These are phyloP conservation scores for Albatrellus ellisii DNA, from an alignment of 768 basidiomycete genomes.

Conservation along the genomic window DNA sequence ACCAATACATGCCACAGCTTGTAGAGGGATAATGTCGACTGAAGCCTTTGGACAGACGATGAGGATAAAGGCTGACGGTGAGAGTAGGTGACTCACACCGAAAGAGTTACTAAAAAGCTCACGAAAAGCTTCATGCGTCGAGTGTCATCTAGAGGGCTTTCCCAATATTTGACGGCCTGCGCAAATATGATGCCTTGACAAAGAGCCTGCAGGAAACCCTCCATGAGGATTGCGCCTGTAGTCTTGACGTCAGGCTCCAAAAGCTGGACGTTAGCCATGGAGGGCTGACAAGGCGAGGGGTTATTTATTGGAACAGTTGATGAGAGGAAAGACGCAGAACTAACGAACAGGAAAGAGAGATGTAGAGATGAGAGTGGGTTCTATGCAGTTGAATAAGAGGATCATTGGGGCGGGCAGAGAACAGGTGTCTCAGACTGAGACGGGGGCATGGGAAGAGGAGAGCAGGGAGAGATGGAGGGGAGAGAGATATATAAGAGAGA, in stretches of 20 bases:
- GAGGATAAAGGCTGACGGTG: background rate
- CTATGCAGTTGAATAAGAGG: no score
- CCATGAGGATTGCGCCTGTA: slow-evolving; percentile 29
- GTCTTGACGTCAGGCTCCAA: slow-evolving; percentile 5
- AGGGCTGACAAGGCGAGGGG: no score
- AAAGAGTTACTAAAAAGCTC: slow-evolving; percentile 24
- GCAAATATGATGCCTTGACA: slow-evolving; percentile 24
- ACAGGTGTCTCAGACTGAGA: no score
- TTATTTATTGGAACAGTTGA: no score
- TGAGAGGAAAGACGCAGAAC: no score
- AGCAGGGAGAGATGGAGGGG: no score
- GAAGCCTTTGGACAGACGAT: slow-evolving; percentile 10
- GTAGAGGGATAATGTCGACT: slow-evolving; percentile 17
- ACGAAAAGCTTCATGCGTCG: slow-evolving; percentile 30
- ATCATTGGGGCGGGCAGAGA: no score
- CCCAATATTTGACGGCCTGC: slow-evolving; percentile 22
- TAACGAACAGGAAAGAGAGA: no score
- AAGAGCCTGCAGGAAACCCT: slow-evolving; percentile 34
- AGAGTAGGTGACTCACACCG: slow-evolving; percentile 23
- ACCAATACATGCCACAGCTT: slow-evolving; percentile 18
- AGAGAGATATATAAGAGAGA: no score
- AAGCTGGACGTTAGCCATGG: slow-evolving; percentile 1
- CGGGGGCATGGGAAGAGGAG: no score
- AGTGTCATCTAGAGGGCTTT: slow-evolving; percentile 32
- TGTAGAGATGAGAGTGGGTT: no score